These are phyloP conservation scores for Kentomonas sorsogonicus DNA, from an alignment of 208 protist genomes.

Conservation along the genomic window DNA sequence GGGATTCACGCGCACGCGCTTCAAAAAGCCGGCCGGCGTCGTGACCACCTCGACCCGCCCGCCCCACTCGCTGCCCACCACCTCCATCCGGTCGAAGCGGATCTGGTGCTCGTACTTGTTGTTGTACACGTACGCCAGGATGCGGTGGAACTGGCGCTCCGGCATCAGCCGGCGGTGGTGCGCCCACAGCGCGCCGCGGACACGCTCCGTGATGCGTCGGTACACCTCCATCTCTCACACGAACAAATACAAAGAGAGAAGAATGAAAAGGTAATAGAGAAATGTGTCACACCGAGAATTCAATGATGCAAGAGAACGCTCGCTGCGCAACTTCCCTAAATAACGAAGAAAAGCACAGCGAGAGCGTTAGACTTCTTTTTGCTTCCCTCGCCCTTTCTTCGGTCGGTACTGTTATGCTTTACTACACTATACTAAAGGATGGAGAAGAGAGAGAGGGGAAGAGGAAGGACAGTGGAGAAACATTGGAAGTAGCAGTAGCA, in stretches of 20 bases:
- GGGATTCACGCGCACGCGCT: slow-evolving; percentile 80
- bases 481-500: background rate
- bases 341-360: background rate
- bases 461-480: too few relatives aligned
- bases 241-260: slow-evolving; percentile 9
- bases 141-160: slow-evolving; percentile 88
- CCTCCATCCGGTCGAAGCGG: slow-evolving; percentile 85
- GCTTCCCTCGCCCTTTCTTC: background rate
- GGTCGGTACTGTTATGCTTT: too few relatives aligned
- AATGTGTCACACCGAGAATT: background rate
- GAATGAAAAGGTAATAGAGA: slow-evolving; percentile 9
- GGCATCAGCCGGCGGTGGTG: slow-evolving; percentile 89
- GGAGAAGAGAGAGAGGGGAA: background rate
- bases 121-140: slow-evolving; percentile 90
- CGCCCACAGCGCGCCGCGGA: slow-evolving; percentile 87
- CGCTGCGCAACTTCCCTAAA: too few relatives aligned
- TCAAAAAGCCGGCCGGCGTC: slow-evolving; percentile 77
- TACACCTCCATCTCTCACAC: slow-evolving; percentile 82
- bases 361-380: background rate
- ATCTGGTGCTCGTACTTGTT: slow-evolving; percentile 93
- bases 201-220: slow-evolving; percentile 81
- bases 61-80: slow-evolving; percentile 72
- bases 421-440: background rate
- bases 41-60: slow-evolving; percentile 86
- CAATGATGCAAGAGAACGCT: too few relatives aligned